These are phyloP conservation scores for Aphanomyces cochlioides DNA, from an alignment of 352 stramenopile genomes.

Conservation along the genomic window DNA sequence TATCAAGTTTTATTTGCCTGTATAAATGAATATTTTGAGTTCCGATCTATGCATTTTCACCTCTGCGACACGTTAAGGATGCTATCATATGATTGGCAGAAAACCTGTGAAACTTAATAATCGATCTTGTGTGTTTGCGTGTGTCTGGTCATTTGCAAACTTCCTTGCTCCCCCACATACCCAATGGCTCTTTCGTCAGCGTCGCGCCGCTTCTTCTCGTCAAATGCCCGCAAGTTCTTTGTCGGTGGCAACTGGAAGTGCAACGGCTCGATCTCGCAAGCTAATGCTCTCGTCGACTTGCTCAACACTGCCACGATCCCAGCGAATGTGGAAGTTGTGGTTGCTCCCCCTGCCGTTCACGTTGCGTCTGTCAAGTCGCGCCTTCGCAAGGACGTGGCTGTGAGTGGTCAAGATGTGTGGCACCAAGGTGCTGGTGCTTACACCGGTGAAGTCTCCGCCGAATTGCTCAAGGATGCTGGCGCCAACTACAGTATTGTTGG, in stretches of 20 bases:
- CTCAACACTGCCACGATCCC: slow-evolving; percentile 84
- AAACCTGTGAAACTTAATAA: background rate
- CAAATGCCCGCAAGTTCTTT: slow-evolving; percentile 93
- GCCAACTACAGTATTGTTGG: slow-evolving; percentile 95
- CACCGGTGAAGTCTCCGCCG: slow-evolving; percentile 96
- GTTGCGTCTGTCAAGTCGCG: slow-evolving; percentile 54
- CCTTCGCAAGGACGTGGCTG: slow-evolving; percentile 61
- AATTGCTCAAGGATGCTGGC: slow-evolving; percentile 96
- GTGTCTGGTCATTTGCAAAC: slow-evolving; percentile 4
- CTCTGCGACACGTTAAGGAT: too few species aligned
- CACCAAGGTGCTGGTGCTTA: slow-evolving; percentile 92
- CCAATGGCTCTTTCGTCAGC: slow-evolving; percentile 9
- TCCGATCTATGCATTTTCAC: too few species aligned
- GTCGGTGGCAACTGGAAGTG: slow-evolving; percentile 99
- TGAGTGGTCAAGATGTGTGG: slow-evolving; percentile 95
- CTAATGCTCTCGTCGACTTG: slow-evolving; percentile 63
- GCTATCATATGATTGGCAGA: too few species aligned
- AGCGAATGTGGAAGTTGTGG: slow-evolving; percentile 91
- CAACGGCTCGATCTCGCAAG: slow-evolving; percentile 72
- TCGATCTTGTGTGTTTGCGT: slow-evolving; percentile 2
- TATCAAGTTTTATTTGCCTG: background rate
- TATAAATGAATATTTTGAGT: background rate
- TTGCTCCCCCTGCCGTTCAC: slow-evolving; percentile 94
- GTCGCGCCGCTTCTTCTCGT: slow-evolving; percentile 42
- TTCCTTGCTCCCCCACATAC: slow-evolving; percentile 1